These are phyloP conservation scores for Exophiala viscosa DNA, from an alignment of 2,329 filamentous ascomycete genomes.

Conservation along the genomic window DNA sequence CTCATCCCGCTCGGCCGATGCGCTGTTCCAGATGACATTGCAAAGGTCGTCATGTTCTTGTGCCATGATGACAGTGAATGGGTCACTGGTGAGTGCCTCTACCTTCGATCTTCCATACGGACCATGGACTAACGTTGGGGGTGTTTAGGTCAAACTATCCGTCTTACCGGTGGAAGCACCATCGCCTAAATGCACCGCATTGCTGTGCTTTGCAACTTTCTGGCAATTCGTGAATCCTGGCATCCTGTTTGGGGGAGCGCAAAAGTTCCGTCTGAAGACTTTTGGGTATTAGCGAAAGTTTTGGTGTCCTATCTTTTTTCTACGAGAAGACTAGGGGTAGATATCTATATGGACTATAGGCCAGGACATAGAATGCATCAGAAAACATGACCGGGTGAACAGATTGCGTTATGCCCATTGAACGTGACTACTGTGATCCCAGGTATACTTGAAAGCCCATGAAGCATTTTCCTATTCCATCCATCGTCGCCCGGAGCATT, in stretches of 20 bases:
- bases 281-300: not conserved
- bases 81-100: constrained; percentile 56
- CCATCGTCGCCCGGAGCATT: no score
- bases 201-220: not conserved
- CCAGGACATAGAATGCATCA: no score
- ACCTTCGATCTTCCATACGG: not conserved
- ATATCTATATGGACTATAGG: no score
- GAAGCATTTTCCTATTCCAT: no score
- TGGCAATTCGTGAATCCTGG: not conserved
- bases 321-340: no score
- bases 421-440: no score
- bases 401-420: no score
- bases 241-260: not conserved
- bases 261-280: not conserved
- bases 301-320: no score
- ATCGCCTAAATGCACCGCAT: constrained; percentile 16
- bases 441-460: no score
- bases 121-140: not conserved
- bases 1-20: constrained; percentile 59
- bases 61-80: constrained; percentile 59
- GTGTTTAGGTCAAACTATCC: constrained; percentile 24
- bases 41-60: constrained; percentile 55
- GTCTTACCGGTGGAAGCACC: constrained; percentile 24
- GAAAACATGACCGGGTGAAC: no score
- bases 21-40: constrained; percentile 57